phyloP scores from a whole-genome alignment of 768 basidiomycete genomes.

The Mycena kentingensis region DNA sequence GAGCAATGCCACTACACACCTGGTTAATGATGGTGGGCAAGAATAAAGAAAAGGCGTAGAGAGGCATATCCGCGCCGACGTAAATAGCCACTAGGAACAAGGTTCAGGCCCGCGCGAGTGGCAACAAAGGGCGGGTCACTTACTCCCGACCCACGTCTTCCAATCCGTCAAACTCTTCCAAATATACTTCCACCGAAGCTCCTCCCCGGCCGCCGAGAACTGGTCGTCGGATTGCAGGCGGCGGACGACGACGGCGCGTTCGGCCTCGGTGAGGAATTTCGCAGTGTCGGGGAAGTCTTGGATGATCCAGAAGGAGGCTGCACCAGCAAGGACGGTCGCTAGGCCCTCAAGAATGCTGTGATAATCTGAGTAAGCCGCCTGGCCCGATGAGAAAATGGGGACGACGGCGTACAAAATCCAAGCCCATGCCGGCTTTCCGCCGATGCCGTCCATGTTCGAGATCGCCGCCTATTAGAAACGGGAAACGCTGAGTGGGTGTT shows the following conservation, averaged over 20 bases:
- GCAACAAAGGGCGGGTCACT: constrained; percentile 16
- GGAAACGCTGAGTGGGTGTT: not conserved
- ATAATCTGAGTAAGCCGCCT: not conserved
- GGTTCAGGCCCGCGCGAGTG: not conserved
- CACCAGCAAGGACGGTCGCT: constrained; percentile 65
- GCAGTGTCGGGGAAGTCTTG: constrained; percentile 85
- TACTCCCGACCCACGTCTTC: constrained; percentile 70
- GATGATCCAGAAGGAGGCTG: constrained; percentile 71
- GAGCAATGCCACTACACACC: constrained; percentile 36
- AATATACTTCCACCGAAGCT: constrained; percentile 58
- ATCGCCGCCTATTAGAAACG: constrained; percentile 52
- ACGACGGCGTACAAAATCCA: constrained; percentile 64
- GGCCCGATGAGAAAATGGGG: not conserved
- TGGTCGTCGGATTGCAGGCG: constrained; percentile 68
- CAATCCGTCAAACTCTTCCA: constrained; percentile 62
- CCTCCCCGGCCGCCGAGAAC: constrained; percentile 74
- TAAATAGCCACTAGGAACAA: constrained; percentile 54
- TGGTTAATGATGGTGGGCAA: constrained; percentile 77
- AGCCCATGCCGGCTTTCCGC: constrained; percentile 64
- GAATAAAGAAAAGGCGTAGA: constrained; percentile 80
- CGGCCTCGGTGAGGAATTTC: constrained; percentile 71
- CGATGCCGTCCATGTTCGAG: constrained; percentile 70
- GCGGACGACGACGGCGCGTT: constrained; percentile 65
- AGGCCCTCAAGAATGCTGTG: constrained; percentile 56
- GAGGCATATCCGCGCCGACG: constrained; percentile 58